These are phyloP conservation scores for Turnera subulata DNA, from an alignment of 345 rosid genomes.

Conservation along the genomic window DNA sequence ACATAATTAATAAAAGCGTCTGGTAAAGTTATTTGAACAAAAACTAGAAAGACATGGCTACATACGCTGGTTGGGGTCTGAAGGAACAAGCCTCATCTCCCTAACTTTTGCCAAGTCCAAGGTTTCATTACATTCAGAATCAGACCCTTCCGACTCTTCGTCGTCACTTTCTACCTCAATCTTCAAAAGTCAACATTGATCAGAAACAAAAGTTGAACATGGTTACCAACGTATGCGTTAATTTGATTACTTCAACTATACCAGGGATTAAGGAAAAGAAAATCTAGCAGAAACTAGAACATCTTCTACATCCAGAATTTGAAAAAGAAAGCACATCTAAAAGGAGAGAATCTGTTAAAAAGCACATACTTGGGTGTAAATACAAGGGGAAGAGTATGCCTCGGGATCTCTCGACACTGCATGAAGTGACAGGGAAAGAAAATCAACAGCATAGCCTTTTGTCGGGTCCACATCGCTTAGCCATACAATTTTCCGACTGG, in stretches of 20 bases:
- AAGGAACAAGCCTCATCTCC: slow-evolving; percentile 95
- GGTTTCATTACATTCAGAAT: slow-evolving; percentile 45
- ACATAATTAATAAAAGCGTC: slow-evolving; percentile 1
- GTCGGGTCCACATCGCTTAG: slow-evolving; percentile 62
- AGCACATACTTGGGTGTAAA: slow-evolving; percentile 66
- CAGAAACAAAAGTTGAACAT: not conserved
- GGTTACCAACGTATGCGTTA: not conserved
- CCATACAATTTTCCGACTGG: slow-evolving; percentile 83
- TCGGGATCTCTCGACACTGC: slow-evolving; percentile 90
- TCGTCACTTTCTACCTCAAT: slow-evolving; percentile 69
- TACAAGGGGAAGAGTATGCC: slow-evolving; percentile 81
- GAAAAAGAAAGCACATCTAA: no score
- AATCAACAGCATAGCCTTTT: slow-evolving; percentile 85
- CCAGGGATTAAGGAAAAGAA: not conserved
- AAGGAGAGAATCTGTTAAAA: no score
- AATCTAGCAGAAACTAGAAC: no score
- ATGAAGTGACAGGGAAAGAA: slow-evolving; percentile 77
- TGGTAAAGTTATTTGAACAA: not conserved
- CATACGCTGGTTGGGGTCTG: slow-evolving; percentile 72
- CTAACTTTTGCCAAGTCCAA: slow-evolving; percentile 61
- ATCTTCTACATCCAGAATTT: not conserved
- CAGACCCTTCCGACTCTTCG: slow-evolving; percentile 53
- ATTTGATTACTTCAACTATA: no score
- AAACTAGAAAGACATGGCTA: slow-evolving; percentile 3
- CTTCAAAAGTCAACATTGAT: slow-evolving; percentile 28